Evolutionary conservation across 2,329 filamentous ascomycete species (phyloP).

Genomic region (Pseudopyricularia javanii): DNA sequence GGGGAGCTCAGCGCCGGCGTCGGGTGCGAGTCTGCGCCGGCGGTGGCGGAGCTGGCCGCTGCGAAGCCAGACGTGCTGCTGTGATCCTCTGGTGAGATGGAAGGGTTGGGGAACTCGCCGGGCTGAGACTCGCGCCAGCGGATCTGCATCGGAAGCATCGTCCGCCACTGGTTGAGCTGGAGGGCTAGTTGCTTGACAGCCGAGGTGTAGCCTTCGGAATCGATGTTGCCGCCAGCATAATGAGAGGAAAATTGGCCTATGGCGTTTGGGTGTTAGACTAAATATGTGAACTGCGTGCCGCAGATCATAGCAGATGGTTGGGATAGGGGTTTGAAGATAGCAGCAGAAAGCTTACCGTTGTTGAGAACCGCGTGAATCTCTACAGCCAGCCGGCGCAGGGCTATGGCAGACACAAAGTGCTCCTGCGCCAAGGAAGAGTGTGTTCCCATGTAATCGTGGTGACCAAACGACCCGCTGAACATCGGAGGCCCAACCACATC

Average conservation of each 20-base stretch:
- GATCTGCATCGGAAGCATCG: constrained; percentile 37
- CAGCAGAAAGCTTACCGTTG: constrained; percentile 31
- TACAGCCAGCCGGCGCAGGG: constrained; percentile 38
- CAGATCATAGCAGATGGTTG: not conserved
- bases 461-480: constrained; percentile 33
- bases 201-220: constrained; percentile 10
- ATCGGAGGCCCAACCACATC: constrained; percentile 40
- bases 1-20: constrained; percentile 5
- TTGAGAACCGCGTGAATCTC: constrained; percentile 39
- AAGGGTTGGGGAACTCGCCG: constrained; percentile 23
- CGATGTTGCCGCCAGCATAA: not conserved
- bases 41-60: too few relatives aligned
- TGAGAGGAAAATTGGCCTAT: not conserved
- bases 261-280: not conserved
- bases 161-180: constrained; percentile 46
- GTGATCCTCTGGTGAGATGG: not conserved
- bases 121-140: constrained; percentile 45
- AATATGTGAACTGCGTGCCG: not conserved
- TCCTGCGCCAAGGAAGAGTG: constrained; percentile 42
- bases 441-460: constrained; percentile 32
- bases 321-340: not conserved
- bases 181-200: constrained; percentile 37
- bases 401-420: constrained; percentile 48
- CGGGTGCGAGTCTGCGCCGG: not conserved
- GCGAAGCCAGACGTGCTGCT: not conserved